Percentiles rank a stretch among this genome's conserved stretches.
These are phyloP conservation scores for Acrodontium crateriforme DNA, from an alignment of 2,329 filamentous ascomycete genomes.

Conservation along the genomic window DNA sequence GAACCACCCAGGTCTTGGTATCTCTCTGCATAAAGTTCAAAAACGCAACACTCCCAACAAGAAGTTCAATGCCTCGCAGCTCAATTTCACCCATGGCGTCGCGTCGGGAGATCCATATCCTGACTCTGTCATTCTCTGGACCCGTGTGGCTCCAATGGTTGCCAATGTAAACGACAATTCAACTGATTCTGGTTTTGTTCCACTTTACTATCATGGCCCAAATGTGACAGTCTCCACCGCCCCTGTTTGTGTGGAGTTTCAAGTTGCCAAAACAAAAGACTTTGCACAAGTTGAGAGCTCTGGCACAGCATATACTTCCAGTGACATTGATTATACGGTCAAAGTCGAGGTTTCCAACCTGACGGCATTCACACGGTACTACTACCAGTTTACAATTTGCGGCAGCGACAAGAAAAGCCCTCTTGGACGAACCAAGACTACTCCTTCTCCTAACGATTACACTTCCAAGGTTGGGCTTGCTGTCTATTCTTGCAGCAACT, in stretches of 20 bases:
- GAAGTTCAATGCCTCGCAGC: conserved; percentile 30
- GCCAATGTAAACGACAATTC: conserved; percentile 29
- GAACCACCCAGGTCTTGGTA: conserved; percentile 48
- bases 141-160: conserved; percentile 24
- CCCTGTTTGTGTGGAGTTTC: conserved; percentile 55
- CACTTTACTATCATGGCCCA: conserved; percentile 42
- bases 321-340: conserved; percentile 62
- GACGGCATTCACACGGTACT: conserved; percentile 51
- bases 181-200: conserved; percentile 43
- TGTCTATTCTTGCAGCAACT: conserved; percentile 60
- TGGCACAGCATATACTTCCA: conserved; percentile 54
- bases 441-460: conserved; percentile 42
- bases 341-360: conserved; percentile 56
- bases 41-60: conserved; percentile 36
- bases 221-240: conserved; percentile 39
- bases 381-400: conserved; percentile 58
- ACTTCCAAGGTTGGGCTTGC: conserved; percentile 47
- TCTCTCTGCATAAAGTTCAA: conserved; percentile 49
- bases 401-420: conserved; percentile 46
- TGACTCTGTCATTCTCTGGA: conserved; percentile 30
- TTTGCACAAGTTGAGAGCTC: conserved; percentile 36
- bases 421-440: conserved; percentile 56
- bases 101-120: conserved; percentile 32
- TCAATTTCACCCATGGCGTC: conserved; percentile 49
- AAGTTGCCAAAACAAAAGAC: conserved; percentile 38